Percentiles rank a stretch among this genome's conserved stretches.
Evolutionary conservation across 495 filamentous ascomycete species (phyloP).

Genomic region (Penicillium lagena): DNA sequence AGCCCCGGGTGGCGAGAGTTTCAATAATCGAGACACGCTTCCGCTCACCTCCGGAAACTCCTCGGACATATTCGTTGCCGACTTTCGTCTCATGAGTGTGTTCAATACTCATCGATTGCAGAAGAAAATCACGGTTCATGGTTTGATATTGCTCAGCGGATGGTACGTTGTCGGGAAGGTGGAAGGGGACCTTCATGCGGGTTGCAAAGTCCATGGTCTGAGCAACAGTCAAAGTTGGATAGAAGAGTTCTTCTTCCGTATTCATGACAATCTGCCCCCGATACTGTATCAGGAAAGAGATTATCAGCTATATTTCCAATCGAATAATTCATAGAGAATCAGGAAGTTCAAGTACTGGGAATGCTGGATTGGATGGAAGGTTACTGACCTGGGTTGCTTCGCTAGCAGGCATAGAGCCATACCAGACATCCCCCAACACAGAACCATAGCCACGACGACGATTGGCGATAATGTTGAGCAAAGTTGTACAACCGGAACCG

Average conservation of each 20-base stretch:
- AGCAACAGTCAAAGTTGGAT: slow-evolving; percentile 62
- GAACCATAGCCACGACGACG: slow-evolving; percentile 51
- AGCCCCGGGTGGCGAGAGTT: slow-evolving; percentile 52
- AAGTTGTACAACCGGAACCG: slow-evolving; percentile 39
- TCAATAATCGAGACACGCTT: slow-evolving; percentile 67
- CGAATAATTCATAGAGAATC: no score
- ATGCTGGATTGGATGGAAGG: no score
- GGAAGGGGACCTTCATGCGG: slow-evolving; percentile 28
- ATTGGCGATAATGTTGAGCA: slow-evolving; percentile 61
- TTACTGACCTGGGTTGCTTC: no score
- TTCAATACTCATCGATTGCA: slow-evolving; percentile 66
- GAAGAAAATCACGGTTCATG: slow-evolving; percentile 57
- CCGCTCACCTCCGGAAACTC: slow-evolving; percentile 78
- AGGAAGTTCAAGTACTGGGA: no score
- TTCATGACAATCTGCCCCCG: slow-evolving; percentile 68
- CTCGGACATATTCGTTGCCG: slow-evolving; percentile 70
- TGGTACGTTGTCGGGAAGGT: slow-evolving; percentile 25
- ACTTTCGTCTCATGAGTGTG: slow-evolving; percentile 76
- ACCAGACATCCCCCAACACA: slow-evolving; percentile 49
- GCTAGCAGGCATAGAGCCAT: slow-evolving; percentile 47
- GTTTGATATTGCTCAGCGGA: slow-evolving; percentile 43
- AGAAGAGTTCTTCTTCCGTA: slow-evolving; percentile 66
- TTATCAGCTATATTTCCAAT: no score
- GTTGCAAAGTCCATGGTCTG: slow-evolving; percentile 66
- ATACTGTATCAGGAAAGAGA: no score